These are phyloP conservation scores for Coemansia sp. DNA, from an alignment of 192 early-diverging fungal species.

Conservation along the genomic window DNA sequence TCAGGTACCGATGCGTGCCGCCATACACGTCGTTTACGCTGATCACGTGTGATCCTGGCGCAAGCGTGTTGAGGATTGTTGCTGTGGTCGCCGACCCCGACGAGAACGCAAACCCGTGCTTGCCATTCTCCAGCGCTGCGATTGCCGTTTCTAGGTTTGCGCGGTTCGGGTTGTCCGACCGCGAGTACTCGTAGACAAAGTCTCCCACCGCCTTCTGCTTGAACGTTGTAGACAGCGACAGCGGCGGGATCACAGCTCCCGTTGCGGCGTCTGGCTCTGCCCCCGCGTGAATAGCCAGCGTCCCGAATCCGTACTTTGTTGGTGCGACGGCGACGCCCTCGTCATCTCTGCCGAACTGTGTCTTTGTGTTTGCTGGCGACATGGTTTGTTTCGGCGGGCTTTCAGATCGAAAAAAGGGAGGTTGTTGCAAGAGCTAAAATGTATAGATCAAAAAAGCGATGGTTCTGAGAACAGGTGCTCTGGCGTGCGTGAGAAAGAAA, in stretches of 20 bases:
- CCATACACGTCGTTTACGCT: conserved; percentile 91
- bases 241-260: conserved; percentile 96
- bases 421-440: not conserved
- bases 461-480: not conserved
- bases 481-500: not conserved
- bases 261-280: conserved; percentile 87
- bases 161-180: conserved; percentile 81
- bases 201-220: conserved; percentile 91
- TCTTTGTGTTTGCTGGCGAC: conserved; percentile 41
- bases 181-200: conserved; percentile 86
- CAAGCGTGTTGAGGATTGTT: conserved; percentile 72
- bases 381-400: conserved; percentile 1
- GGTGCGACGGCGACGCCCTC: conserved; percentile 7
- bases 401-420: not conserved
- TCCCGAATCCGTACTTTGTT: conserved; percentile 73
- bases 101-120: conserved; percentile 83
- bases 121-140: conserved; percentile 87
- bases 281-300: conserved; percentile 93
- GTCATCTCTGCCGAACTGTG: conserved; percentile 11
- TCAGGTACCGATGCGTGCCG: conserved; percentile 88
- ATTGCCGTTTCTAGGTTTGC: conserved; percentile 80
- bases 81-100: conserved; percentile 88
- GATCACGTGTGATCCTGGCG: conserved; percentile 73
- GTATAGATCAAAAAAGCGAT: not conserved
- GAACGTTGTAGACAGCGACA: conserved; percentile 96